A percentile compares a stretch with the other conserved stretches of the same genome.
phyloP scores from a whole-genome alignment of 805 yeast species.

The Suhomyces vadensis region DNA sequence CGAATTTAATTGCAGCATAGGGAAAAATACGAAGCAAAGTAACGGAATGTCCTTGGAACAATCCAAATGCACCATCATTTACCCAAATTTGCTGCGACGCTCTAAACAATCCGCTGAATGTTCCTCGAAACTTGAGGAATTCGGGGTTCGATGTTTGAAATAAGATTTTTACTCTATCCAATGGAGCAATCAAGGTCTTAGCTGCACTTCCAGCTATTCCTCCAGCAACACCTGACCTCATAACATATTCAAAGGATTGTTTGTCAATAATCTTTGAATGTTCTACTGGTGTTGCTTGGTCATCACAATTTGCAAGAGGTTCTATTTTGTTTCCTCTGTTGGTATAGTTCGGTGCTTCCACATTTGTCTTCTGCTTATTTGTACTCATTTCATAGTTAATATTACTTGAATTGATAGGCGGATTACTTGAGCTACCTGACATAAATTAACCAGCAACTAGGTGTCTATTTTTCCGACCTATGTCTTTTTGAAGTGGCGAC shows the following conservation, averaged over 20 bases:
- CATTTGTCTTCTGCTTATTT: neutral
- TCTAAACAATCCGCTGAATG: slow-evolving; percentile 68
- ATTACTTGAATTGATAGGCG: neutral
- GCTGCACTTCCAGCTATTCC: slow-evolving; percentile 97
- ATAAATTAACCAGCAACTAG: neutral
- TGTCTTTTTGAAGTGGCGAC: neutral
- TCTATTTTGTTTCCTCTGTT: slow-evolving; percentile 3
- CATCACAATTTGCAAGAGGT: slow-evolving; percentile 20
- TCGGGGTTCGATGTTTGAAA: slow-evolving; percentile 96
- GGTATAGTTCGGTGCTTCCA: neutral
- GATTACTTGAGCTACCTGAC: neutral
- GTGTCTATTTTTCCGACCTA: neutral
- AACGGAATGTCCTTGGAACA: slow-evolving; percentile 95
- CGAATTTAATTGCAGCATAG: slow-evolving; percentile 95
- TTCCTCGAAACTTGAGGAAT: slow-evolving; percentile 76
- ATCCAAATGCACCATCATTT: slow-evolving; percentile 74
- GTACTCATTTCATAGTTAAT: neutral
- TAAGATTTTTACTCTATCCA: slow-evolving; percentile 90
- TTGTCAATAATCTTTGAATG: slow-evolving; percentile 53
- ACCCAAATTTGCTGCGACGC: slow-evolving; percentile 70
- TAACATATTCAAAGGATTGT: slow-evolving; percentile 72
- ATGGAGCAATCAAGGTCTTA: slow-evolving; percentile 90
- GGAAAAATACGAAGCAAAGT: slow-evolving; percentile 91
- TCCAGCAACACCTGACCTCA: slow-evolving; percentile 88
- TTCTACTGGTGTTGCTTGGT: slow-evolving; percentile 32